Base-by-base conservation (phyloP, 73 alveolate species). In the Blepharisma stoltei region DNA sequence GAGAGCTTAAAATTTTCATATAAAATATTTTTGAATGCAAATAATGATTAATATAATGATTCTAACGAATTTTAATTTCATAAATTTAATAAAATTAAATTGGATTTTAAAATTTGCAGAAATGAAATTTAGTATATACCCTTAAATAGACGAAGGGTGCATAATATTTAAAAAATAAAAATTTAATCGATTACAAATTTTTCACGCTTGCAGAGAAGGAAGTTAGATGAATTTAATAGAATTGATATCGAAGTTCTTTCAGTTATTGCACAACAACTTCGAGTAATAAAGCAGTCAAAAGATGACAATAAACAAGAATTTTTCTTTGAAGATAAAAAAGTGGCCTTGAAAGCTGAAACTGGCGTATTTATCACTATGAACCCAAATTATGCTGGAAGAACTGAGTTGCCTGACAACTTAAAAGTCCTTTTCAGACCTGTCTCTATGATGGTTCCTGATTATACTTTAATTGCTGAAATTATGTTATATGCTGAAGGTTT, bases 311-410 rank as follows among this genome's bases (percentile, higher is more conserved):
- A 92, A 77, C 82, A 85, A 80, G 85, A 89, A 55, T 93, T 96
- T 94, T 89, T 86, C 77, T 93, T 97, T 32, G 97, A 92, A 55
- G 98, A 95, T 6, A 95, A 96, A 82, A 86, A 88, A 41, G 88
- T 93, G 25, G 79, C 85, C 55, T 80, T 97, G 70, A 89, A 90
- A 54, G 93, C 95, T 25, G 80, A 94, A 52, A 83, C 93, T 90
- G 99, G 99, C 43, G 91, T 95, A 20, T 97, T 95, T 76, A 93
- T 95, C 54, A 97, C 99, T 0, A 97, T 95, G 99, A 97, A 97
- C 81, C 99, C 99, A 27, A 97, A 98, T 37, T 95, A 95, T 87
- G 95, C 93, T 71, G 99, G 99, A 71, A 93, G 99, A 93, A 88
- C 98, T n/a, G 99, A 97, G 82, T 91, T 97, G 49, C 99, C 99